Base-by-base conservation (phyloP, 495 filamentous ascomycete species). In the Margaritispora aquatica region DNA sequence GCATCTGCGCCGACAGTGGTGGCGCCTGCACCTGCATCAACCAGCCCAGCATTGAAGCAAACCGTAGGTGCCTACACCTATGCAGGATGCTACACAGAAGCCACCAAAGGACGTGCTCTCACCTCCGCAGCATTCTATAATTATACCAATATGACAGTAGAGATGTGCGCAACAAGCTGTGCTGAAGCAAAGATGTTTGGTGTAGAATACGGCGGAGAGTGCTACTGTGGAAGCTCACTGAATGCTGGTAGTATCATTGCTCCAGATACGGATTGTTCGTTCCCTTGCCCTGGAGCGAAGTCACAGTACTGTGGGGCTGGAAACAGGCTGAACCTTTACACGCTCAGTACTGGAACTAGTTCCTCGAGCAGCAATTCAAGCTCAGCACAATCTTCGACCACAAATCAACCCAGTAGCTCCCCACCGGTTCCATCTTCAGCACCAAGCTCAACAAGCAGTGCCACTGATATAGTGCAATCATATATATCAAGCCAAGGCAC, bases 201-300 rank as follows among this genome's bases (percentile, higher is more conserved):
- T 4, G 73, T 73, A 8, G 79, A 82, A 61, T 82, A 78, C 55
- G 74, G 74, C 2, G 66, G 76, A 36, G 77, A 82, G 61, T 80
- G 77, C 24, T 67, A 59, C 29, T 75, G 73, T 49, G 73, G 65
- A 1, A 63, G 63, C 47, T 53, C 57, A 2, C 50, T 72, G 10
- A 24, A 26, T 36, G 58, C 55, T 17, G 63, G 63, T 44, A 61
- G 56, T 17, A 51, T 55, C 21, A 5, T 34, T 26, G 57, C 63
- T 5, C 21, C 59, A 17, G 49, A 31, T 24, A 26, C 27, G 5
- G 64, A 69, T 34, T 75, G 72, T 52, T 61, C 59, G 0, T 70
- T 73, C 63, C 52, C 61, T 19, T 75, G 71, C 26, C 60, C 68
- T 10, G 69, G 66, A 11, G 38, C 62, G 53, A 5, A 15, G 13